These are phyloP conservation scores for Xerocomus brunneocitrinus DNA, from an alignment of 768 basidiomycete genomes.

Conservation along the genomic window DNA sequence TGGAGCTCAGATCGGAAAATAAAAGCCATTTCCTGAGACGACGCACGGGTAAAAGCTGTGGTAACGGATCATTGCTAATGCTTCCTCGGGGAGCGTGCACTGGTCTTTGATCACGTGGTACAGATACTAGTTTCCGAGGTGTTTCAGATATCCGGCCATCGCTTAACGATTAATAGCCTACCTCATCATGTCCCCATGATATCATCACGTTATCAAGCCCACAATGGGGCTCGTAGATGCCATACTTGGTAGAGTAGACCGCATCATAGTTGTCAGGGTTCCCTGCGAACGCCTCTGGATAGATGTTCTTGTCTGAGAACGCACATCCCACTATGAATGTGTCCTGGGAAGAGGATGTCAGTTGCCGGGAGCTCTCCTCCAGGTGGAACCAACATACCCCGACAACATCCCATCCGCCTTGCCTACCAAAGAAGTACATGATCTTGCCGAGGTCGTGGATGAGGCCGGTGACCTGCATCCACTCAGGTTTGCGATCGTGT, in stretches of 20 bases:
- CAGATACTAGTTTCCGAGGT: slow-evolving; percentile 52
- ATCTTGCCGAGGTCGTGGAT: slow-evolving; percentile 91
- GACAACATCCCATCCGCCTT: slow-evolving; percentile 95
- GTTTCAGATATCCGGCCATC: slow-evolving; percentile 3
- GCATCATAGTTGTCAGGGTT: slow-evolving; percentile 67
- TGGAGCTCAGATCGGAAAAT: not conserved
- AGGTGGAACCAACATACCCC: slow-evolving; percentile 47
- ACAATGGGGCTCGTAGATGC: slow-evolving; percentile 74
- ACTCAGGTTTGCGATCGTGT: slow-evolving; percentile 81
- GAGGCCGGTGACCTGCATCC: slow-evolving; percentile 88
- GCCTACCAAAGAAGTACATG: slow-evolving; percentile 74
- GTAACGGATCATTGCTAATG: slow-evolving; percentile 87
- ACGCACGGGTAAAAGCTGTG: slow-evolving; percentile 88
- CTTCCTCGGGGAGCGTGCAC: slow-evolving; percentile 74
- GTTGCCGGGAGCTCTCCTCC: not conserved
- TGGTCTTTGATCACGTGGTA: slow-evolving; percentile 83
- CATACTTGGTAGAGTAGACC: slow-evolving; percentile 66
- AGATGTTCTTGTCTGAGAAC: slow-evolving; percentile 80
- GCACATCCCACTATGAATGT: slow-evolving; percentile 82
- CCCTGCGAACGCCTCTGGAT: slow-evolving; percentile 68
- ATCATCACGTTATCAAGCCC: slow-evolving; percentile 86
- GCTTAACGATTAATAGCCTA: slow-evolving; percentile 30
- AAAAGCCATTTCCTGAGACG: not conserved
- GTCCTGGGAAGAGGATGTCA: slow-evolving; percentile 37
- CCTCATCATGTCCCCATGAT: slow-evolving; percentile 91